These are phyloP conservation scores for Bigelowiella natans DNA, from an alignment of 78 protist species.

Conservation along the genomic window DNA sequence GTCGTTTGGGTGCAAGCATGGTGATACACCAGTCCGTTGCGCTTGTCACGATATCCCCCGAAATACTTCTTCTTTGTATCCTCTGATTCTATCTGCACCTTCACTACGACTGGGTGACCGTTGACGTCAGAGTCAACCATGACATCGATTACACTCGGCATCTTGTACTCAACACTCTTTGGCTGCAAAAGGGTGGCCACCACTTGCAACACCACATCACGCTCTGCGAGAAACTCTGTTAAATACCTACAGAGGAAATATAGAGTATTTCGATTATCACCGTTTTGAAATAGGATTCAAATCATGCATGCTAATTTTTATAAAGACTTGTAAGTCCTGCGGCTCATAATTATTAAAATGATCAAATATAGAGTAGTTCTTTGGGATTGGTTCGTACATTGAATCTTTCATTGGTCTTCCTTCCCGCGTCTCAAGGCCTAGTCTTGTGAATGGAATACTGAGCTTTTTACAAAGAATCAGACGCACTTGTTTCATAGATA, in stretches of 20 bases:
- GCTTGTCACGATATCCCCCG: constrained; percentile 36
- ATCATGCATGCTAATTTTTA: too few species aligned
- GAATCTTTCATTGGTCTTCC: not conserved
- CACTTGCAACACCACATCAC: not conserved
- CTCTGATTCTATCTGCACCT: not conserved
- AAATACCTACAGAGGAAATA: not conserved
- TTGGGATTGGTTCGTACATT: too few species aligned
- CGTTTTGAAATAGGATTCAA: too few species aligned
- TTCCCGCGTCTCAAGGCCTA: not conserved
- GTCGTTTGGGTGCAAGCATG: constrained; percentile 44
- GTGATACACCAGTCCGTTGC: constrained; percentile 22
- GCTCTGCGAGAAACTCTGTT: too few species aligned
- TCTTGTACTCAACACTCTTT: not conserved
- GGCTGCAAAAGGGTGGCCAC: not conserved
- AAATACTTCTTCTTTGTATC: constrained; percentile 23
- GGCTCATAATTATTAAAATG: too few species aligned
- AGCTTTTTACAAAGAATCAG: not conserved
- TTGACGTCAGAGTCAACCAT: not conserved
- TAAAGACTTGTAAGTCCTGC: too few species aligned
- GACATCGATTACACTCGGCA: not conserved
- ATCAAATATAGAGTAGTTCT: too few species aligned
- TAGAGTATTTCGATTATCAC: too few species aligned
- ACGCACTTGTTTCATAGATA: not conserved
- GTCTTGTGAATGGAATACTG: not conserved
- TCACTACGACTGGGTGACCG: not conserved